Conservation (phyloP, 257 asterid genomes). For the Solanum habrochaites region DNA sequence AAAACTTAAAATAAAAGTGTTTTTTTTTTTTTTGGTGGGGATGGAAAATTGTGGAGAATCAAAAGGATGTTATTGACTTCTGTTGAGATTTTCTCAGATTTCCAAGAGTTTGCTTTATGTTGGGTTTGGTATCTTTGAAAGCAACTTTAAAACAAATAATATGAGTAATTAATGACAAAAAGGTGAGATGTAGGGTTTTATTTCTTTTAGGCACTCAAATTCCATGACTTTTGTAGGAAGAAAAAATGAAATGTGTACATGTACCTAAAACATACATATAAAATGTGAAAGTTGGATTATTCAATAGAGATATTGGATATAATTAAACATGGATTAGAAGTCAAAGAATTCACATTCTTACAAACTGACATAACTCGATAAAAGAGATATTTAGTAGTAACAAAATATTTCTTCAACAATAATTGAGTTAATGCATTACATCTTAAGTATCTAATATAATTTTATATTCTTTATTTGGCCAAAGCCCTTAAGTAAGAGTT, state of each 20-base stretch:
- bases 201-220: not conserved
- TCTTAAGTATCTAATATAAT: too few species aligned
- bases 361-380: not conserved
- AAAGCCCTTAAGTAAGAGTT: too few species aligned
- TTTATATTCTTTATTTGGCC: too few species aligned
- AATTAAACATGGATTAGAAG: not conserved
- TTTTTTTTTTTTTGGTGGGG: not conserved
- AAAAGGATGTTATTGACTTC: not conserved
- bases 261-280: not conserved
- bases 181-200: not conserved
- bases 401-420: too few species aligned
- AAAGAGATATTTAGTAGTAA: not conserved
- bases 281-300: not conserved
- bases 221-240: not conserved
- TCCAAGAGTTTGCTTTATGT: not conserved
- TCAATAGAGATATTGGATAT: not conserved
- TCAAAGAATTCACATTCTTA: not conserved
- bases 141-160: not conserved
- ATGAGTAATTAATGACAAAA: not conserved
- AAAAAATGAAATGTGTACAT: not conserved
- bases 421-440: too few species aligned
- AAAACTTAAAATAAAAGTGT: not conserved
- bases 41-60: not conserved
- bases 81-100: not conserved
- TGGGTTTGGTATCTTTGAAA: not conserved